These are phyloP conservation scores for Solanum ossicruentum DNA, from an alignment of 257 asterid genomes.

Conservation along the genomic window DNA sequence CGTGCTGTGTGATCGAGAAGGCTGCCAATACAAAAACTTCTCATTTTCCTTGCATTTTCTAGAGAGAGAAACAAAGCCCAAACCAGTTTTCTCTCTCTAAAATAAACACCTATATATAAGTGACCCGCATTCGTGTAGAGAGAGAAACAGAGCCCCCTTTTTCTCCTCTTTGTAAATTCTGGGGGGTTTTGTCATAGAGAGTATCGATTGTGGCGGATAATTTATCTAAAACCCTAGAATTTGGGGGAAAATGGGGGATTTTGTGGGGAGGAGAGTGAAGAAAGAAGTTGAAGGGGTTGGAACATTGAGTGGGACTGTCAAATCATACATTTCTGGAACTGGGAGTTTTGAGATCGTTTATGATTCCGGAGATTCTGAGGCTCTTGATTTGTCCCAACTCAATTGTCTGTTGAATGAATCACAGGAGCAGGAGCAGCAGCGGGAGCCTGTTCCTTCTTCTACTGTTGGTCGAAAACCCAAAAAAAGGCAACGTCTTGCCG, in stretches of 20 bases:
- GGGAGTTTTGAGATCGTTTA: conserved; percentile 49
- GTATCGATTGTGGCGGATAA: not conserved
- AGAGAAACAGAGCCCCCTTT: not conserved
- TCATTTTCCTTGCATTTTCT: not conserved
- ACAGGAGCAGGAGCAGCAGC: not conserved
- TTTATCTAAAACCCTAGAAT: conserved; percentile 1
- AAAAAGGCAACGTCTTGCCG: conserved; percentile 27
- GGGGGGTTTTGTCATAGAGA: not conserved
- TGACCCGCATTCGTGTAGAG: not conserved
- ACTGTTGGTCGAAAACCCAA: conserved; percentile 19
- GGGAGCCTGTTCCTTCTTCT: not conserved
- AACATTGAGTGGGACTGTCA: conserved; percentile 33
- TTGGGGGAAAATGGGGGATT: conserved; percentile 29
- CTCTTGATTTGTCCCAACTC: conserved; percentile 33
- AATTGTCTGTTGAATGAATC: conserved; percentile 24
- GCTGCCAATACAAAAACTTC: not conserved
- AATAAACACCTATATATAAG: not conserved
- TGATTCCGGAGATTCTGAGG: conserved; percentile 66
- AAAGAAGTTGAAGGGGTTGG: conserved; percentile 42
- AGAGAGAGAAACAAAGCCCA: not conserved
- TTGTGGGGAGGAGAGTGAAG: conserved; percentile 59
- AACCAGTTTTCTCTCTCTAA: not conserved
- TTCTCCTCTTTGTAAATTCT: not conserved
- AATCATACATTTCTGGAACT: conserved; percentile 33
- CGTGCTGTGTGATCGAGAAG: not conserved